Percentiles rank a stretch among this genome's conserved stretches.
Evolutionary conservation across 202 grass and related monocot species (phyloP).

Genomic region (Zizania palustris): DNA sequence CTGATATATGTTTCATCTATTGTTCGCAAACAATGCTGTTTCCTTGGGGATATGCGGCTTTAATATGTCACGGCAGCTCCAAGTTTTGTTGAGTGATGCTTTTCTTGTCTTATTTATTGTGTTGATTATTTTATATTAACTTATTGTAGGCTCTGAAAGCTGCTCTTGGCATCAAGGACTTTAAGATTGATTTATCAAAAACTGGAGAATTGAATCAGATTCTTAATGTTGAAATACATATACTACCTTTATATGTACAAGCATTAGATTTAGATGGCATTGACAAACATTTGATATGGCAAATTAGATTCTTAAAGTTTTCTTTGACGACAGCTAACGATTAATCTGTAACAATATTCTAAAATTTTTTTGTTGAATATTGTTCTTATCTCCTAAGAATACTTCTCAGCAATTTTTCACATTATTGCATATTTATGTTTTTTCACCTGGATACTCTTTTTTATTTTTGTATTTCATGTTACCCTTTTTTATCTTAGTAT

Average conservation of each 20-base stretch:
- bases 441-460: too few relatives aligned
- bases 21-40: slow-evolving; percentile 25
- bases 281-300: slow-evolving; percentile 50
- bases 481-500: too few relatives aligned
- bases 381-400: too few relatives aligned
- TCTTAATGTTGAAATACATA: slow-evolving; percentile 68
- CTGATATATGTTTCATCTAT: not conserved
- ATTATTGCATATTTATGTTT: too few relatives aligned
- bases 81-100: slow-evolving; percentile 7
- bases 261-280: slow-evolving; percentile 50
- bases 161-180: slow-evolving; percentile 76
- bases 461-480: too few relatives aligned
- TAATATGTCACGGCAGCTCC: slow-evolving; percentile 1
- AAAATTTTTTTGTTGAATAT: too few relatives aligned
- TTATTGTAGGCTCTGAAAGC: slow-evolving; percentile 78
- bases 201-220: slow-evolving; percentile 55
- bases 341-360: too few relatives aligned
- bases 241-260: slow-evolving; percentile 80
- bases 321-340: too few relatives aligned
- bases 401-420: too few relatives aligned
- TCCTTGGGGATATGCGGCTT: slow-evolving; percentile 4
- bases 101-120: not conserved
- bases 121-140: slow-evolving; percentile 45
- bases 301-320: slow-evolving; percentile 66
- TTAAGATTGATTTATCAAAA: slow-evolving; percentile 83